Evolutionary conservation across 345 rosid species (phyloP).

Genomic region (Eucalyptus pumila): DNA sequence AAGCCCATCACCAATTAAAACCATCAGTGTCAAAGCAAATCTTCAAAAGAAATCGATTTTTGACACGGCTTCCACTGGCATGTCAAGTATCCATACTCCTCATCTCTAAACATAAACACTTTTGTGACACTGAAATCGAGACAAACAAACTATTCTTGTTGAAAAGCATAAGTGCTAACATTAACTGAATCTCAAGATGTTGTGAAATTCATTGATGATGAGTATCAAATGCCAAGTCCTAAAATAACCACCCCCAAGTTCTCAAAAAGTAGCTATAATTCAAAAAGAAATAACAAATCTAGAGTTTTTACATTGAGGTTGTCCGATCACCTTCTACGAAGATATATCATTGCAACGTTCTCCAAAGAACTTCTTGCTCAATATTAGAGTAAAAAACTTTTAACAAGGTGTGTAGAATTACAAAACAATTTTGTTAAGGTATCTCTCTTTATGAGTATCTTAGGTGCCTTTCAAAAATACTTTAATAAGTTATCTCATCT

Average conservation of each 20-base stretch:
- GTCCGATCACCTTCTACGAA: rapidly evolving
- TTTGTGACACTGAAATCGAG: background rate
- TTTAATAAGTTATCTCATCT: background rate
- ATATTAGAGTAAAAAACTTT: background rate
- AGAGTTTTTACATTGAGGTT: background rate
- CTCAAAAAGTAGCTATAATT: background rate
- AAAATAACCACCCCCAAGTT: background rate
- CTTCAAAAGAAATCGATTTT: too few species aligned
- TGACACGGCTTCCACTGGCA: background rate
- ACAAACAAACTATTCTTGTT: background rate
- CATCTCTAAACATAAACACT: background rate
- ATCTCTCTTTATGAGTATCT: background rate
- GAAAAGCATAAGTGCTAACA: background rate
- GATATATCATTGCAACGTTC: background rate
- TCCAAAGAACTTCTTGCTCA: background rate
- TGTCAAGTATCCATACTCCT: background rate
- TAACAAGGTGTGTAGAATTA: background rate
- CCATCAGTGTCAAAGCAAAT: background rate
- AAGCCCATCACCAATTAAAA: too few species aligned
- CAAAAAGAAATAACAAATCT: background rate
- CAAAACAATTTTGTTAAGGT: background rate
- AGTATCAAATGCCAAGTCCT: background rate
- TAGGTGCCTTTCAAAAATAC: background rate
- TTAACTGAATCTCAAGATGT: background rate
- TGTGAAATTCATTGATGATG: background rate